phyloP scores from a whole-genome alignment of 2,329 filamentous ascomycete genomes.

The Nothopassalora personata region DNA sequence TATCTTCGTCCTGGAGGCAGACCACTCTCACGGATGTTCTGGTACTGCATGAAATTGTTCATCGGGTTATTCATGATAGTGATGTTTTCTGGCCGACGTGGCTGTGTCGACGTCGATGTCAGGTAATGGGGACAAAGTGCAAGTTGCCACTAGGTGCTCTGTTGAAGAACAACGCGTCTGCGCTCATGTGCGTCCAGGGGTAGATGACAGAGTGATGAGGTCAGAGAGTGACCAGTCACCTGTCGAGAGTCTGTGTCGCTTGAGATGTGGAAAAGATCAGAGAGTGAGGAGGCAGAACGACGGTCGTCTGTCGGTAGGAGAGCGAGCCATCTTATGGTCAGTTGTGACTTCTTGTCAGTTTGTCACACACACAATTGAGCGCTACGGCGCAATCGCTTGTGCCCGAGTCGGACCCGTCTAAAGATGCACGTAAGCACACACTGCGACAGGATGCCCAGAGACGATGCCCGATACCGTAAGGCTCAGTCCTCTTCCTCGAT shows the following conservation, averaged over 20 bases:
- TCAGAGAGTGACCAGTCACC: neutral
- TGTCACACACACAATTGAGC: neutral
- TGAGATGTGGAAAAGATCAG: neutral
- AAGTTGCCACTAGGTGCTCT: neutral
- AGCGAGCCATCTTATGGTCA: neutral
- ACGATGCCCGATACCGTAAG: too few relatives aligned
- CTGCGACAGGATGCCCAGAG: too few relatives aligned
- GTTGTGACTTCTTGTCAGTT: neutral
- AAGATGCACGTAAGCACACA: too few relatives aligned
- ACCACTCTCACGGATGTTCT: neutral
- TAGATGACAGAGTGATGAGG: neutral
- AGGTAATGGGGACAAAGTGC: constrained; percentile 2
- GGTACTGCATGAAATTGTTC: neutral
- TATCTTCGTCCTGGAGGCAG: constrained; percentile 3
- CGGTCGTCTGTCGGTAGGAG: neutral
- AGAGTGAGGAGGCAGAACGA: neutral
- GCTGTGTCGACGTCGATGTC: neutral
- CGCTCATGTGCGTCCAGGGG: neutral
- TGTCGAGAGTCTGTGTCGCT: neutral
- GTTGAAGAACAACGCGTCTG: neutral
- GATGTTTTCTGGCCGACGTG: neutral
- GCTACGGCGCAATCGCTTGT: too few relatives aligned
- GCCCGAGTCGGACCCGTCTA: too few relatives aligned
- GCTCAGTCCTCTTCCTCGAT: too few relatives aligned
- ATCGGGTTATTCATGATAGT: neutral